Base-by-base conservation (phyloP, 1,284 basidiomycete species). In the Lignosus rhinocerotis region DNA sequence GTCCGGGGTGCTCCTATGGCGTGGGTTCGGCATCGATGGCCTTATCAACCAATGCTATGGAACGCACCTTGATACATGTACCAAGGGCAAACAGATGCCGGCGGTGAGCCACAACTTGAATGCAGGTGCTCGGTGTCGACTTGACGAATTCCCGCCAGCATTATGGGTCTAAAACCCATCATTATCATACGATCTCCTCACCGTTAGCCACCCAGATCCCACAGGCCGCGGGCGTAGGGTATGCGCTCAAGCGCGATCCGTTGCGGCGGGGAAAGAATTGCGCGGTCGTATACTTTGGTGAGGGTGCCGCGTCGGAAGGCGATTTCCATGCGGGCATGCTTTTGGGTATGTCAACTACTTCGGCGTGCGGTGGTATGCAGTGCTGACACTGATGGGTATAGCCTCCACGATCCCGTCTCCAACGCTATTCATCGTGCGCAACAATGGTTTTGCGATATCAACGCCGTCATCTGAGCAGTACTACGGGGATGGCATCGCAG, bases 201-300 rank as follows among this genome's bases (percentile, higher is more conserved):
- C 92, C 95, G 0, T 80, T 98, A n/a, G 93, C 91, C 1, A 98
- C 95, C 0, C 95, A 98, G 75, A 94, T 98, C 63, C 96, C 95
- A 0, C 94, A 97, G 75, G 96, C 94, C 7, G 94, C 95, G 0
- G 96, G 96, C 6, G 93, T 96, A 5, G 95, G 85, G 0, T 97
- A 92, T 70, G 93, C 94, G 1, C 79, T 98, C 54, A 92, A 91
- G 70, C 84, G 93, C 4, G 88, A 89, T 60, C 90, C 92, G 0
- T 77, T 76, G 39, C 82, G 94, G 42, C 81, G 90, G 52, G 81
- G 84, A 19, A 83, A 83, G 61, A 89, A 88, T 63, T 90, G 95
- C 48, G 94, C 94, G 0, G 90, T 88, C 7, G 94, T 94, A 60
- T 97, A 89, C 75, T 96, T 96, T 67, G 96, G 95, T n/a, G 83